A percentile compares a stretch with the other conserved stretches of the same genome.
Conservation (phyloP, 495 filamentous ascomycete species). For the Friedmanniomyces simplex region DNA sequence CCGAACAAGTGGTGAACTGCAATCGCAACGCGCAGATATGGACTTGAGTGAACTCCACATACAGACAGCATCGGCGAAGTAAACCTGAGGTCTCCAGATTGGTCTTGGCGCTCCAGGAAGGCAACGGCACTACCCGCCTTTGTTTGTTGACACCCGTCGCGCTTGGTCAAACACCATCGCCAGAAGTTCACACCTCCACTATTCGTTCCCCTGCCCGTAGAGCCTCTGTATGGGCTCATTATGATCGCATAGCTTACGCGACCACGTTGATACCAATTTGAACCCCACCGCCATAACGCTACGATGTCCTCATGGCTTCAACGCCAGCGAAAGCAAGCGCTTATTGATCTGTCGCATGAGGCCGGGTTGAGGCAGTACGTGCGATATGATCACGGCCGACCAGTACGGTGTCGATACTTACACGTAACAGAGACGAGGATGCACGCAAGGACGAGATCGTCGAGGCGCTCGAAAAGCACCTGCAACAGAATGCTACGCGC, state of each 20-base stretch:
- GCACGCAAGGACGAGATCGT: constrained; percentile 78
- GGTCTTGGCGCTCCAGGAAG: too few relatives aligned
- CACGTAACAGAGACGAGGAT: constrained; percentile 50
- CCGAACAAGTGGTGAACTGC: too few relatives aligned
- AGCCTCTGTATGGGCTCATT: constrained; percentile 13
- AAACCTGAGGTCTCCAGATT: too few relatives aligned
- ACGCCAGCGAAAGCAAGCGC: constrained; percentile 72
- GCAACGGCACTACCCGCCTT: too few relatives aligned
- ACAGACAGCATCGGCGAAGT: too few relatives aligned
- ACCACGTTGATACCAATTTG: constrained; percentile 20
- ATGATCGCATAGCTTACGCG: constrained; percentile 40
- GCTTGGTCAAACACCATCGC: background rate
- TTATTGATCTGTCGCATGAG: constrained; percentile 61
- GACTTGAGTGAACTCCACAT: too few relatives aligned
- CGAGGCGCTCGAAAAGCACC: constrained; percentile 59
- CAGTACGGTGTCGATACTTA: background rate
- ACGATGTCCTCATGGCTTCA: constrained; percentile 67
- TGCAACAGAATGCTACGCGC: constrained; percentile 52
- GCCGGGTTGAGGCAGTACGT: constrained; percentile 66
- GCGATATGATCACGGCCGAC: background rate
- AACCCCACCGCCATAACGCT: constrained; percentile 16
- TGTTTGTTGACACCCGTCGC: too few relatives aligned
- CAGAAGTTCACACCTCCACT: background rate
- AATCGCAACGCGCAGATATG: too few relatives aligned
- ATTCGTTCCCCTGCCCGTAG: background rate